Percentiles rank a stretch among this genome's conserved stretches.
phyloP scores from a whole-genome alignment of 2,329 filamentous ascomycete genomes.

The Coniochaeta sp. region DNA sequence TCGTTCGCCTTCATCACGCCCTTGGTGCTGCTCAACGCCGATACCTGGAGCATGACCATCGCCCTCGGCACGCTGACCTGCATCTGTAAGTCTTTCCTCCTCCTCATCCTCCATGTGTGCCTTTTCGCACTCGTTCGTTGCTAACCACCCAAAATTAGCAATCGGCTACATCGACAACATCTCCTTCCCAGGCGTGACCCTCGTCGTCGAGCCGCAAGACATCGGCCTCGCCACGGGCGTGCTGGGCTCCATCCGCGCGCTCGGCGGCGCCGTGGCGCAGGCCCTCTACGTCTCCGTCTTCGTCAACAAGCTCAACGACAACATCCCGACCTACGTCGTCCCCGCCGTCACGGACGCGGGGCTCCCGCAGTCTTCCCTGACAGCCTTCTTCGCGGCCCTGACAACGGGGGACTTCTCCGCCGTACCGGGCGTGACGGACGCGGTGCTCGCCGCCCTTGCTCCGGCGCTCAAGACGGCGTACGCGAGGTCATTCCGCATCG shows the following conservation, averaged over 20 bases:
- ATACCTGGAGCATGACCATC: constrained; percentile 21
- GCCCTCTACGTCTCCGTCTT: constrained; percentile 29
- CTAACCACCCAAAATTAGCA: constrained; percentile 10
- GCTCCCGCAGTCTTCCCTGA: constrained; percentile 23
- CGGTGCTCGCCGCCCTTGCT: constrained; percentile 24
- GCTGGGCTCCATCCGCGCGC: constrained; percentile 36
- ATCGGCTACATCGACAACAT: constrained; percentile 32
- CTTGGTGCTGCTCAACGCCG: constrained; percentile 19
- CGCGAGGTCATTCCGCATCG: constrained; percentile 31
- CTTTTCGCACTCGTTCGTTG: too few species aligned
- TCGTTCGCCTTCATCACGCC: constrained; percentile 25
- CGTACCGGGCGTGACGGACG: constrained; percentile 25
- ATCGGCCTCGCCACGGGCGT: constrained; percentile 36
- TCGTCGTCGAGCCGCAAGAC: constrained; percentile 37
- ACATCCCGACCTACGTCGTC: constrained; percentile 24
- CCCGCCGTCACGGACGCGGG: constrained; percentile 26
- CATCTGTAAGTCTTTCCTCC: constrained; percentile 7
- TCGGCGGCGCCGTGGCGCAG: constrained; percentile 28
- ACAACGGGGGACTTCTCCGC: constrained; percentile 20
- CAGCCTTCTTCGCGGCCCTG: constrained; percentile 24
- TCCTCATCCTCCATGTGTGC: not conserved
- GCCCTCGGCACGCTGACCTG: constrained; percentile 24
- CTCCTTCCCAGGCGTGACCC: constrained; percentile 32
- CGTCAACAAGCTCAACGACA: constrained; percentile 24
- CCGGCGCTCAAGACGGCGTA: constrained; percentile 31